Evolutionary conservation across 106 monocot species (phyloP).

Genomic region (Acorus calamus): DNA sequence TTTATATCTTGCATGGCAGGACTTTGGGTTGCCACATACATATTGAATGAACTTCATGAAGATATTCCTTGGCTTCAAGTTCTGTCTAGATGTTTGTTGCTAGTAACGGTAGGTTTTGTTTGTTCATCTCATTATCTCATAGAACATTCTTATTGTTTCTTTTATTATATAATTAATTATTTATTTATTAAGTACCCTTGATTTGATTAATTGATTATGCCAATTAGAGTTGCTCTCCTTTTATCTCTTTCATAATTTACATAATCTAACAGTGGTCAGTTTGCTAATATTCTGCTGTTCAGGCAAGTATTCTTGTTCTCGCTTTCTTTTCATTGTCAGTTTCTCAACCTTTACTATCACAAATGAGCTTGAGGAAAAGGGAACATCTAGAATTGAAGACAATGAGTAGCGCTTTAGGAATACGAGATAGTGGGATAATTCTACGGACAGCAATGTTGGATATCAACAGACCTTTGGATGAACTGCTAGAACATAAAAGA

Average conservation of each 20-base stretch:
- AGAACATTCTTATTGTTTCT: no score
- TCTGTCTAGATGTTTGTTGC: slow-evolving; percentile 22
- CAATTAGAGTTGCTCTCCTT: no score
- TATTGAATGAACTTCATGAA: slow-evolving; percentile 34
- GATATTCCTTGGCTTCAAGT: slow-evolving; percentile 35
- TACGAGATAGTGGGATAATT: slow-evolving; percentile 11
- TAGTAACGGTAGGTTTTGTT: slow-evolving; percentile 19
- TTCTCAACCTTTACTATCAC: slow-evolving; percentile 33
- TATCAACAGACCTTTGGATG: slow-evolving; percentile 24
- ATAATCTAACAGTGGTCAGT: no score
- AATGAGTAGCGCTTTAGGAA: slow-evolving; percentile 33
- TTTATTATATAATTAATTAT: no score
- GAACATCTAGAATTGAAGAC: slow-evolving; percentile 8
- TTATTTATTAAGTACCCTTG: no score
- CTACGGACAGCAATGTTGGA: slow-evolving; percentile 2
- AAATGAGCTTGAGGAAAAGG: slow-evolving; percentile 29
- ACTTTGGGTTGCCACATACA: slow-evolving; percentile 23
- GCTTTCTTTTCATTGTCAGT: slow-evolving; percentile 32
- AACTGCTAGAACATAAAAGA: slow-evolving; percentile 18
- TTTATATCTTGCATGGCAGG: slow-evolving; percentile 11
- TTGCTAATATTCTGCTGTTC: neutral
- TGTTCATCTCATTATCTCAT: neutral
- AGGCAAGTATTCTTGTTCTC: slow-evolving; percentile 24
- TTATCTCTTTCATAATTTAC: no score
- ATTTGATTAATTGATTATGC: no score